Base-by-base conservation (phyloP, 768 basidiomycete genomes). In the Naganishia randhawae region DNA sequence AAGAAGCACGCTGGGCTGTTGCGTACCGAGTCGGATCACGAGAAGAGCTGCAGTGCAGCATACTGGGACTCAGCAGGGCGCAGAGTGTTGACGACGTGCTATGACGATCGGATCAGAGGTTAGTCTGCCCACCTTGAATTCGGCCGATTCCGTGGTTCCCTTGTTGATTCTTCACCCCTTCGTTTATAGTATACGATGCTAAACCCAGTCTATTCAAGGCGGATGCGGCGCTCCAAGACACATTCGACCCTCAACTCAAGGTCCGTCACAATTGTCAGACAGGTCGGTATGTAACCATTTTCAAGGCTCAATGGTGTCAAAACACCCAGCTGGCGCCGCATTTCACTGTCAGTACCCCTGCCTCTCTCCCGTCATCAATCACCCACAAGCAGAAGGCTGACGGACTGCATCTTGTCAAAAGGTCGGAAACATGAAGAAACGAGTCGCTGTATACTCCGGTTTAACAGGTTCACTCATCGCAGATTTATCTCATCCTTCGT, bases 51-150 rank as follows among this genome's bases (percentile, higher is more conserved):
- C 68, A 73, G 74, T 32, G 72, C 78, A 7, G 80, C 81, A 2
- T 82, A 81, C 67, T 83, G 81, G 74, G 81, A 82, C 72, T 76
- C 78, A n/a, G 77, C 77, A 64, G 82, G 82, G 1, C 72, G 74
- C 25, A 57, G 78, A 27, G 66, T 83, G 1, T 63, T 82, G 27
- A 79, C 76, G 3, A 83, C 82, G 14, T 72, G 72, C 13, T 83
- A 83, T 70, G 82, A 83, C 67, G 81, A 82, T 65, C 50, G 57
- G n/a, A 68, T 82, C 25, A 67, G 82, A 54, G 67, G 80, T 82
- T 57, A 51, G 78, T 75, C 27, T n/a, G 5, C 35, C 10, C n/a
- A n/a, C 1, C 14, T 1, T 33, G 7, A 13, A 7, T n/a, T 14
- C 14, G 3, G 35, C 16, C 8, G 48, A 19, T 50, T 25, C 25